phyloP scores from a whole-genome alignment of 148 eudicot genomes.

The Amaranthus cruentus region DNA sequence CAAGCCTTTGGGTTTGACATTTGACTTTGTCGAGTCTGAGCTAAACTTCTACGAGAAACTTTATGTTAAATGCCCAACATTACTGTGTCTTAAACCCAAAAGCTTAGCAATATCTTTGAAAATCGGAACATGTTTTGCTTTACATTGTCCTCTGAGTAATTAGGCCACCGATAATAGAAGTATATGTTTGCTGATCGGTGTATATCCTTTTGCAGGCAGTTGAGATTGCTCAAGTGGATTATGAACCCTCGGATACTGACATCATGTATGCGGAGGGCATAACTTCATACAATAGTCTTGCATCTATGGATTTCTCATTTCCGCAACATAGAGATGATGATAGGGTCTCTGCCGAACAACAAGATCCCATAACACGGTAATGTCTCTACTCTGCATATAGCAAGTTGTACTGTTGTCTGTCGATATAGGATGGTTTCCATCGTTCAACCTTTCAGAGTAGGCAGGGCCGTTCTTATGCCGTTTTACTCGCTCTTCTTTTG shows the following conservation, averaged over 20 bases:
- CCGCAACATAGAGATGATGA: conserved; percentile 31
- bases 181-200: background rate
- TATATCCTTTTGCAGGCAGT: conserved; percentile 45
- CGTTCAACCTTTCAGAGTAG: background rate
- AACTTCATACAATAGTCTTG: conserved; percentile 45
- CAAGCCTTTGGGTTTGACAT: no score
- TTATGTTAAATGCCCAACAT: background rate
- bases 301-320: conserved; percentile 49
- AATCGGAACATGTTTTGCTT: background rate
- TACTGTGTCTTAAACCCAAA: background rate
- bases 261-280: conserved; percentile 60
- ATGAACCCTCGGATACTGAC: conserved; percentile 73
- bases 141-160: background rate
- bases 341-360: conserved; percentile 34
- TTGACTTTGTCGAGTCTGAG: no score
- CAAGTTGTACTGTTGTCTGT: background rate
- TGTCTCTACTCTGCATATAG: conserved; percentile 7
- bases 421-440: background rate
- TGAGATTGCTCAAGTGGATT: conserved; percentile 57
- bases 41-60: no score
- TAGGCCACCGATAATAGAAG: background rate
- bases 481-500: background rate
- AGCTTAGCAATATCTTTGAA: background rate
- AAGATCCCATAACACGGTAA: conserved; percentile 37
- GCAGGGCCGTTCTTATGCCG: background rate